Conservation (phyloP, 768 basidiomycete species). For the Sporobolomyces pararoseus region DNA sequence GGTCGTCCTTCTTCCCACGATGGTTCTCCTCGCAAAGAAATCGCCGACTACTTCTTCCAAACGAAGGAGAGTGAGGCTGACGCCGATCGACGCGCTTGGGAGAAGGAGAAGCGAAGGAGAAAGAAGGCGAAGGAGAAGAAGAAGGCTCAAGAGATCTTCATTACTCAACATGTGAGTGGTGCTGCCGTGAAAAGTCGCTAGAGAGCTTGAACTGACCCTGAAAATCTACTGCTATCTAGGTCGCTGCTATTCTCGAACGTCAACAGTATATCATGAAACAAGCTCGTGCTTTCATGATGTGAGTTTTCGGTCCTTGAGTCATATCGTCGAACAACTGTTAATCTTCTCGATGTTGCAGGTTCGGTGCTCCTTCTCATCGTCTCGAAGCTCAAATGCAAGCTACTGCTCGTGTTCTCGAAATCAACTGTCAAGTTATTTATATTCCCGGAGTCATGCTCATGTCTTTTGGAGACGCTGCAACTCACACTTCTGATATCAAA, state of each 20-base stretch:
- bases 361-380: constrained; percentile 55
- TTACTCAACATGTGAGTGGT: constrained; percentile 51
- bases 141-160: constrained; percentile 72
- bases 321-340: not conserved
- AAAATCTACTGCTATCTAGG: constrained; percentile 55
- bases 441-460: constrained; percentile 63
- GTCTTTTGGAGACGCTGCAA: constrained; percentile 73
- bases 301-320: not conserved
- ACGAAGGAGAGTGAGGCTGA: constrained; percentile 41
- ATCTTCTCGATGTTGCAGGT: constrained; percentile 39
- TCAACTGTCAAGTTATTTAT: constrained; percentile 54
- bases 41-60: constrained; percentile 47
- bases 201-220: too few species aligned
- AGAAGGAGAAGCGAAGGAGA: constrained; percentile 52
- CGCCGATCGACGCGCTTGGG: constrained; percentile 49
- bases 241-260: constrained; percentile 60
- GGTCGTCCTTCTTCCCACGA: constrained; percentile 38
- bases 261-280: constrained; percentile 56
- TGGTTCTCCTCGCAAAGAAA: constrained; percentile 43
- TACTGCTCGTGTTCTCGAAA: constrained; percentile 54
- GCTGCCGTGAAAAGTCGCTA: too few species aligned
- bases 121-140: constrained; percentile 55
- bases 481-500: constrained; percentile 76
- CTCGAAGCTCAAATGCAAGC: constrained; percentile 55
- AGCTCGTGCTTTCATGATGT: constrained; percentile 55